A percentile compares a stretch with the other conserved stretches of the same genome.
These are phyloP conservation scores for Penicillium paxilli DNA, from an alignment of 495 filamentous ascomycete genomes.

Conservation along the genomic window DNA sequence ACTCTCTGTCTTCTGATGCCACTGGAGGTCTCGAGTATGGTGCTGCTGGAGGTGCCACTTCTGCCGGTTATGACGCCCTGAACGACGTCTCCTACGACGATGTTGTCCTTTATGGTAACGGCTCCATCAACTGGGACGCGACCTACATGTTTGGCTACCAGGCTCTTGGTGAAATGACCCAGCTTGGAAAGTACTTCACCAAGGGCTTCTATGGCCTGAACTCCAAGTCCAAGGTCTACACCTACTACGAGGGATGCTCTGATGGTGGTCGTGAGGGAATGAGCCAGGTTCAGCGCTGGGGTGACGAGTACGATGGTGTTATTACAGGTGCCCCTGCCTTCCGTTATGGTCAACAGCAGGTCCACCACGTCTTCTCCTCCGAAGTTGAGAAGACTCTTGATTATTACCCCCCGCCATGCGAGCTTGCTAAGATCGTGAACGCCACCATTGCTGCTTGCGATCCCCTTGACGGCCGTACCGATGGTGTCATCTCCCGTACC, in stretches of 20 bases:
- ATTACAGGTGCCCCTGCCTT: constrained; percentile 54
- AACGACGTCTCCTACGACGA: constrained; percentile 31
- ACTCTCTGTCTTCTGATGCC: constrained; percentile 18
- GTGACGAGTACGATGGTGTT: constrained; percentile 49
- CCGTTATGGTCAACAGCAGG: constrained; percentile 50
- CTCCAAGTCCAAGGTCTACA: constrained; percentile 29
- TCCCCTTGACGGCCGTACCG: constrained; percentile 49
- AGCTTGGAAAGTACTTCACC: constrained; percentile 33
- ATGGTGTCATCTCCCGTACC: constrained; percentile 52
- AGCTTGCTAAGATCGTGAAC: constrained; percentile 51
- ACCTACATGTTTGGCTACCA: constrained; percentile 48
- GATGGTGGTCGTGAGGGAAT: constrained; percentile 40
- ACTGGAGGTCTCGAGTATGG: constrained; percentile 42
- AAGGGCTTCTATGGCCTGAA: constrained; percentile 34
- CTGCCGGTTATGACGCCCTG: constrained; percentile 41
- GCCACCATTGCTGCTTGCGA: constrained; percentile 54
- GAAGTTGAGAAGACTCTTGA: constrained; percentile 45
- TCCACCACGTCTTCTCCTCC: constrained; percentile 46
- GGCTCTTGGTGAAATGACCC: constrained; percentile 40
- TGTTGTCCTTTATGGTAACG: constrained; percentile 37
- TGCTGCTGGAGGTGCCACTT: constrained; percentile 36
- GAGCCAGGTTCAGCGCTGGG: constrained; percentile 55
- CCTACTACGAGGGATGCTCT: constrained; percentile 41
- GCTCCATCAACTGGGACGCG: constrained; percentile 44
- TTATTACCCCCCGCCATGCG: constrained; percentile 54